Evolutionary conservation across 192 early-diverging fungal species (phyloP), one percentile per base, ranked within the genome.

Genomic region (Cetraspora pellucida): DNA sequence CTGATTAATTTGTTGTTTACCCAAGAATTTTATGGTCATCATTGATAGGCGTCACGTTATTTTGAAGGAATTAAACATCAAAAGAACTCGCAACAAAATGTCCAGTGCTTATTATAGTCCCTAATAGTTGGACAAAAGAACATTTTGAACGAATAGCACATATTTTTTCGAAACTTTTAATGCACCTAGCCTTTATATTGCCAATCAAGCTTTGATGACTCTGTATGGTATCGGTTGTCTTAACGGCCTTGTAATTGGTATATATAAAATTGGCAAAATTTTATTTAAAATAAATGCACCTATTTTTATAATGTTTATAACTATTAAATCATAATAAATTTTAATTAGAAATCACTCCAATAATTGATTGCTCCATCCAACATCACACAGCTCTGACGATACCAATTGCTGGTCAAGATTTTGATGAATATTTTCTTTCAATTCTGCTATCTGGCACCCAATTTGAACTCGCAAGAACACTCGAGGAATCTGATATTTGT

Each of bases 141-240:
- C 92, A 97, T 59, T 83, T 89, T 65, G 95, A 95, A 82, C 84
- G 87, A 10, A 86, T 93, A 37, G 88, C 92, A n/a, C 94, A 96
- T 82, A 92, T 97, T 90, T 93, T 70, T 99, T 99, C 84, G 97
- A 99, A 83, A 87, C 91, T 23, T 85, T 97, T 65, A 97, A 99
- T 79, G 89, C 90, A 14, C 93, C 95, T 9, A 88, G 89, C 14
- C 82, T 99, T 28, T 89, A 90, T 69, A 85, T 97, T 55, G 84
- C 91, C 21, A 94, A 96, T 61, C 93, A 96, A 77, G 93, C 96
- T 14, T 83, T 96, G 60, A 82, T 93, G 78, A 88, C 92, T 0
- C 77, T 95, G 10, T 97, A 93, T 79, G 95, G 92, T 7, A 90
- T 89, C 74, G 93, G 90, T 37, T 77, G 88, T 10, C 82, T 91